phyloP scores from a whole-genome alignment of 345 rosid species.

The Salix dunnii region DNA sequence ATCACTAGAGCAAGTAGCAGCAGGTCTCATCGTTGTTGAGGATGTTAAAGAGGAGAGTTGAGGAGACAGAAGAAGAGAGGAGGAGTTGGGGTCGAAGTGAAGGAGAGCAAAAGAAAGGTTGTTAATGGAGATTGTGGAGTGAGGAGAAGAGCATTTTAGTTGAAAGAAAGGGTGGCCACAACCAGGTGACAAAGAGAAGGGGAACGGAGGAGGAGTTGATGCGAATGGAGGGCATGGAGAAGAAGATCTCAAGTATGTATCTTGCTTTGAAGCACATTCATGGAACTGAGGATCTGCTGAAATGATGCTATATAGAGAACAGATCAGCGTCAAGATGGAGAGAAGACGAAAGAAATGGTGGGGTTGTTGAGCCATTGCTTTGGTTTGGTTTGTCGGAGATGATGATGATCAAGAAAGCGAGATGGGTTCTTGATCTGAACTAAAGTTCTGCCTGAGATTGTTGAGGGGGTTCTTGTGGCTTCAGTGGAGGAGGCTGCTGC shows the following conservation, averaged over 20 bases:
- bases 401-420: too few relatives aligned
- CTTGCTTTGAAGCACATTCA: constrained; percentile 24
- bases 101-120: constrained; percentile 57
- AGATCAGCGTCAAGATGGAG: background rate
- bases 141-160: constrained; percentile 61
- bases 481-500: background rate
- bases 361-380: too few relatives aligned
- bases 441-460: too few relatives aligned
- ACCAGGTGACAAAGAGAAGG: constrained; percentile 68
- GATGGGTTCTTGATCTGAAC: too few relatives aligned
- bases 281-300: background rate
- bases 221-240: constrained; percentile 70
- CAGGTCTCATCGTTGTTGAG: background rate
- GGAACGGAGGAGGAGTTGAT: constrained; percentile 47
- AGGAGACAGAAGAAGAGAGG: constrained; percentile 52
- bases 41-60: background rate
- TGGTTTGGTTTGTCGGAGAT: too few relatives aligned
- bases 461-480: too few relatives aligned
- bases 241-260: constrained; percentile 17
- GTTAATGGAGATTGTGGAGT: constrained; percentile 59
- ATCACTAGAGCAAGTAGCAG: constrained; percentile 17
- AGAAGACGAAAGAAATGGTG: too few relatives aligned
- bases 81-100: constrained; percentile 42
- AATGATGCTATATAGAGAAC: background rate
- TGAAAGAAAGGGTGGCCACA: constrained; percentile 82